Evolutionary conservation across 164 flowering plant genomes (phyloP).

Genomic region (Piper longum): DNA sequence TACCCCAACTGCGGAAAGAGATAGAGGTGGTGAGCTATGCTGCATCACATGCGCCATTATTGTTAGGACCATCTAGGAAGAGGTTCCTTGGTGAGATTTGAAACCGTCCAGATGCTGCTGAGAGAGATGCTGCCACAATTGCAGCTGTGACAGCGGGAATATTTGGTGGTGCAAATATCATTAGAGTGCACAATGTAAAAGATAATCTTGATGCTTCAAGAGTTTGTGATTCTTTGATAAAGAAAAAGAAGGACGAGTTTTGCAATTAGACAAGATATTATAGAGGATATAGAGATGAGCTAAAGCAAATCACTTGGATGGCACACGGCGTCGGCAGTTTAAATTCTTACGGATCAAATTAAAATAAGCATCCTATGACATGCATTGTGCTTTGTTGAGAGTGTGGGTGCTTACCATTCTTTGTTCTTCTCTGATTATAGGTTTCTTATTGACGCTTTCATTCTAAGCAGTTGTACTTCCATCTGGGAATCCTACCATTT

Average conservation of each 20-base stretch:
- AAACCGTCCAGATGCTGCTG: conserved; percentile 31
- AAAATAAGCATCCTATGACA: too few species aligned
- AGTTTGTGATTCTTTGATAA: conserved; percentile 65
- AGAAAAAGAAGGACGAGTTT: conserved; percentile 8
- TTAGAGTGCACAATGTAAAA: conserved; percentile 80
- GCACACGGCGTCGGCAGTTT: too few species aligned
- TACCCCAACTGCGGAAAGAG: conserved; percentile 39
- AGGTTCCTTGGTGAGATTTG: conserved; percentile 78
- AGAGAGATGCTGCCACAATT: conserved; percentile 74
- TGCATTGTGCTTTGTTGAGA: too few species aligned
- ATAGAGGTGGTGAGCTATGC: conserved; percentile 55
- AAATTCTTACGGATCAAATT: too few species aligned
- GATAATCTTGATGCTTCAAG: conserved; percentile 64
- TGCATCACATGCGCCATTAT: conserved; percentile 54
- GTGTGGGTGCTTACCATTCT: too few species aligned
- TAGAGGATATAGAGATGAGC: too few species aligned
- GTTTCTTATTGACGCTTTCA: too few species aligned
- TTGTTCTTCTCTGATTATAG: too few species aligned
- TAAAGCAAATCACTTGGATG: too few species aligned
- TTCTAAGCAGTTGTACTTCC: too few species aligned
- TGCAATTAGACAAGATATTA: background rate
- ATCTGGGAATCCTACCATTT: too few species aligned
- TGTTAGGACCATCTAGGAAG: conserved; percentile 89
- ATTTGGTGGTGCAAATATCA: conserved; percentile 77
- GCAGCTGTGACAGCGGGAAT: conserved; percentile 55